Conservation (phyloP, 106 monocot species). For the Apostasia shenzhenica region DNA sequence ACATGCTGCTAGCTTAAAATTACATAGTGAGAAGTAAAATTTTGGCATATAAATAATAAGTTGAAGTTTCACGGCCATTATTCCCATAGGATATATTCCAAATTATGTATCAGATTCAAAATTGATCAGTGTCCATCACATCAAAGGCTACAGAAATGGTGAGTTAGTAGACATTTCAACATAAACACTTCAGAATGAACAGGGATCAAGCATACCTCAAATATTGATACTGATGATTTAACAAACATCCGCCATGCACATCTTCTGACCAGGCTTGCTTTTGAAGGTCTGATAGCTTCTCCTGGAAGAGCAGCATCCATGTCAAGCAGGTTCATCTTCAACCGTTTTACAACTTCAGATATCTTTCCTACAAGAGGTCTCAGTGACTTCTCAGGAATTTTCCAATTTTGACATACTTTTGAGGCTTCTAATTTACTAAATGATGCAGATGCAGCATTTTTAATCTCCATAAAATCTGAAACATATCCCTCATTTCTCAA, state of each 20-base stretch:
- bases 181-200: background rate
- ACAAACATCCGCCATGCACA: slow-evolving; percentile 85
- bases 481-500: slow-evolving; percentile 4
- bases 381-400: slow-evolving; percentile 56
- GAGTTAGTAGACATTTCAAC: background rate
- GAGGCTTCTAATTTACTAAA: slow-evolving; percentile 11
- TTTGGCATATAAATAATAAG: too few species aligned
- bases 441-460: slow-evolving; percentile 9
- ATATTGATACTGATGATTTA: slow-evolving; percentile 75
- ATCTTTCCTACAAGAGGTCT: slow-evolving; percentile 56
- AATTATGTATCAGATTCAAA: too few species aligned
- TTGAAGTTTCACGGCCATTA: too few species aligned
- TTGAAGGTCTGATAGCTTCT: slow-evolving; percentile 55
- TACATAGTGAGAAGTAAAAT: too few species aligned
- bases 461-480: background rate
- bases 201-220: slow-evolving; percentile 38
- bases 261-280: slow-evolving; percentile 35
- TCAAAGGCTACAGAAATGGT: background rate
- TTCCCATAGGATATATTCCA: too few species aligned
- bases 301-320: slow-evolving; percentile 83
- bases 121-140: background rate
- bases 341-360: slow-evolving; percentile 47
- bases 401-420: slow-evolving; percentile 21
- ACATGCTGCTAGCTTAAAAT: too few species aligned
- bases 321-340: slow-evolving; percentile 87